Evolutionary conservation across 441 rosid genomes (phyloP).

Genomic region (Metrosideros polymorpha): DNA sequence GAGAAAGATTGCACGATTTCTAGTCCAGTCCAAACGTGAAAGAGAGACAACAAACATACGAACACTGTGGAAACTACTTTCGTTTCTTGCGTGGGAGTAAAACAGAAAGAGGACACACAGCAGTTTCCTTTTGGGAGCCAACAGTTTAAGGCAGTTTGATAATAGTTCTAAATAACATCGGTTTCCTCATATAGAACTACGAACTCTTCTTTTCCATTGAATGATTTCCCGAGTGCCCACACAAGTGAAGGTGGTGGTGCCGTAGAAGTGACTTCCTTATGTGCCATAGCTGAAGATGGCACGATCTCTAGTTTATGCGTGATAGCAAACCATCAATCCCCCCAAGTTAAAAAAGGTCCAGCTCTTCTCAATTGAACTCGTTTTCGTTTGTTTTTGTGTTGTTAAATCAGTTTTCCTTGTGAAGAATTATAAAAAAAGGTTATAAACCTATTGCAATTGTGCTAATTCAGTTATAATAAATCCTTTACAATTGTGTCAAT

Average conservation of each 20-base stretch:
- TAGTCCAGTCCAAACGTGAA: background rate
- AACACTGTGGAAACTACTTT: background rate
- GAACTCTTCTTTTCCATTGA: background rate
- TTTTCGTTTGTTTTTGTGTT: background rate
- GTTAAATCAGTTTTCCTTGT: too few relatives aligned
- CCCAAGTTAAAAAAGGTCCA: background rate
- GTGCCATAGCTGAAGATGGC: conserved; percentile 40
- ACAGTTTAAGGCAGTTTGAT: too few relatives aligned
- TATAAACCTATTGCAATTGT: too few relatives aligned
- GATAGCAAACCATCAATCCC: conserved; percentile 49
- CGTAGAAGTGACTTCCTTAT: conserved; percentile 29
- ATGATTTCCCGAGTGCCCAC: background rate
- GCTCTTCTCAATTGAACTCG: background rate
- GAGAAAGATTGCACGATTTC: background rate
- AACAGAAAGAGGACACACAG: background rate
- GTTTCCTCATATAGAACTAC: background rate
- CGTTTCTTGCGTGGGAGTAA: background rate
- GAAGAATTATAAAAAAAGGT: too few relatives aligned
- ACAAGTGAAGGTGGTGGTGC: conserved; percentile 10
- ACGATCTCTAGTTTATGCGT: conserved; percentile 77
- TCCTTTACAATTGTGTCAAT: too few relatives aligned
- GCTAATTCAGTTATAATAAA: too few relatives aligned
- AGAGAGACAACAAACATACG: background rate
- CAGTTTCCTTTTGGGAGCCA: background rate
- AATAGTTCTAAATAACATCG: too few relatives aligned